phyloP scores from a whole-genome alignment of 192 early-diverging fungal species.

The Diversispora eburnea region DNA sequence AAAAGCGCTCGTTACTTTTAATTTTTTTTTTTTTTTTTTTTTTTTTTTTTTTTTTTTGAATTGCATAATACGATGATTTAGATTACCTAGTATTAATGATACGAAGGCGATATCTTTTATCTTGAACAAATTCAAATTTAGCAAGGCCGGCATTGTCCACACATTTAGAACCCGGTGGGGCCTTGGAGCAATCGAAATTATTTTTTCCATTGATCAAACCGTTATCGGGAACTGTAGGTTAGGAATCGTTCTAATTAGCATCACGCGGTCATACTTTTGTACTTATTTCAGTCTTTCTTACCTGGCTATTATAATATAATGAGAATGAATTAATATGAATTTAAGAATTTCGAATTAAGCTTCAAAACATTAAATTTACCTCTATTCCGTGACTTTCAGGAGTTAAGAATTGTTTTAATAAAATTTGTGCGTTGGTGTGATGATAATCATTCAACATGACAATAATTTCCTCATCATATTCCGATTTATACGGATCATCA shows the following conservation, averaged over 20 bases:
- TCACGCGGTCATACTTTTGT: constrained; percentile 26
- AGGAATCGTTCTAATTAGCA: constrained; percentile 30
- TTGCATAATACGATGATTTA: constrained; percentile 27
- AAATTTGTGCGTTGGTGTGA: constrained; percentile 34
- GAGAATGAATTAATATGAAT: constrained; percentile 32
- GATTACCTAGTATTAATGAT: constrained; percentile 51
- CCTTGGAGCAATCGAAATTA: constrained; percentile 42
- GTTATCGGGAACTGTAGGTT: constrained; percentile 43
- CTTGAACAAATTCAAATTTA: constrained; percentile 37
- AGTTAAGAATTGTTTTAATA: constrained; percentile 37
- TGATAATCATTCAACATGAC: constrained; percentile 41
- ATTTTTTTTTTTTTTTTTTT: too few species aligned
- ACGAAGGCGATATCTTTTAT: constrained; percentile 54
- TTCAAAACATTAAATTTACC: constrained; percentile 30
- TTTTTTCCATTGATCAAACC: constrained; percentile 51
- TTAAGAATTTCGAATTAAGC: constrained; percentile 30
- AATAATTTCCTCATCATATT: constrained; percentile 44
- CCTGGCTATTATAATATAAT: constrained; percentile 31
- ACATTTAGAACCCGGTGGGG: constrained; percentile 35
- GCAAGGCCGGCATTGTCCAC: constrained; percentile 31
- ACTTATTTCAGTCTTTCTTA: constrained; percentile 29
- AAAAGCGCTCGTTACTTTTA: constrained; percentile 25
- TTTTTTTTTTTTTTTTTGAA: constrained; percentile 32
- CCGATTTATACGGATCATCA: constrained; percentile 34
- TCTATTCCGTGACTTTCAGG: constrained; percentile 31